Percentiles rank a stretch among this genome's conserved stretches.
phyloP scores from a whole-genome alignment of 2,329 filamentous ascomycete species.

The Talaromyces funiculosus region DNA sequence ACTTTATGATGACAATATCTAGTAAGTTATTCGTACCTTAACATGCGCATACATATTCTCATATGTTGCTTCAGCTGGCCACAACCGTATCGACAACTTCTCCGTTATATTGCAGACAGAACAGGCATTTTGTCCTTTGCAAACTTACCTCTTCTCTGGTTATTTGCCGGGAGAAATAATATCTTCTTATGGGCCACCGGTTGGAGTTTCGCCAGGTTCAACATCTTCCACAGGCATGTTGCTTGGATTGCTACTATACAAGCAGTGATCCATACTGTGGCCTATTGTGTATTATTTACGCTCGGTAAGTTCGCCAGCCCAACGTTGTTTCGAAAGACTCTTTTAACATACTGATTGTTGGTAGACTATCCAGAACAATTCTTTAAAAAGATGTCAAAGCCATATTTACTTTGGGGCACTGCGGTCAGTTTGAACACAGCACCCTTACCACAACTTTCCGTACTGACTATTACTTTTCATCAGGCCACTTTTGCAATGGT shows the following conservation, averaged over 20 bases:
- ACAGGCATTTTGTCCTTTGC: slow-evolving; percentile 60
- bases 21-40: slow-evolving; percentile 29
- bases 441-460: background rate
- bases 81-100: slow-evolving; percentile 30
- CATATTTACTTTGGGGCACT: slow-evolving; percentile 17
- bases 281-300: slow-evolving; percentile 46
- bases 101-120: slow-evolving; percentile 57
- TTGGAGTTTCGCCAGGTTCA: slow-evolving; percentile 63
- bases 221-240: slow-evolving; percentile 62
- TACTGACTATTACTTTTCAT: slow-evolving; percentile 2
- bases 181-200: slow-evolving; percentile 61
- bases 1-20: slow-evolving; percentile 43
- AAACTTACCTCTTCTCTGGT: slow-evolving; percentile 60
- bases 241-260: slow-evolving; percentile 58
- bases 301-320: background rate
- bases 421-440: slow-evolving; percentile 16
- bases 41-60: background rate
- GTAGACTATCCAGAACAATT: background rate
- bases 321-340: background rate
- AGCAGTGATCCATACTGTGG: slow-evolving; percentile 57
- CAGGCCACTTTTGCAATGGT: slow-evolving; percentile 32
- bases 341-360: background rate
- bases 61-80: slow-evolving; percentile 14
- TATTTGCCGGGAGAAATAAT: slow-evolving; percentile 64
- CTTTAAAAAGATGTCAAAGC: background rate